Evolutionary conservation across 345 rosid genomes (phyloP).

Genomic region (Hibiscus mutabilis): DNA sequence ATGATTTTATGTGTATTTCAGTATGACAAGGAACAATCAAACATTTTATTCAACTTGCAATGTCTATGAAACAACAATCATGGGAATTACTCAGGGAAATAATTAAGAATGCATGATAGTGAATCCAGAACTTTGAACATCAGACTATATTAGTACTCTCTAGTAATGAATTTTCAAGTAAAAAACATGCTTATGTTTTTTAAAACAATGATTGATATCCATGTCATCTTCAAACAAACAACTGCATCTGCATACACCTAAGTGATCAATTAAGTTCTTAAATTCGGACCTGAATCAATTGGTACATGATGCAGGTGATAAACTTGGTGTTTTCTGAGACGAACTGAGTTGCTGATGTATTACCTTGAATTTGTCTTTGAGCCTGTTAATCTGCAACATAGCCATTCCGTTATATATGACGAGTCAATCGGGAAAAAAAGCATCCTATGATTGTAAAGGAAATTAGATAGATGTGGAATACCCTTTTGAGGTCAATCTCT

Average conservation of each 20-base stretch:
- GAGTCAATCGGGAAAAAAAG: not conserved
- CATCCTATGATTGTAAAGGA: not conserved
- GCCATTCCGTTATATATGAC: constrained; percentile 3
- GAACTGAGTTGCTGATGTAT: constrained; percentile 58
- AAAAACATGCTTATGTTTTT: no score
- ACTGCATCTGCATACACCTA: not conserved
- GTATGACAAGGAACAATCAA: no score
- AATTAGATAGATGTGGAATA: constrained; percentile 19
- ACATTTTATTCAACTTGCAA: not conserved
- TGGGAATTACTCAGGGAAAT: no score
- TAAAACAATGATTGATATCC: not conserved
- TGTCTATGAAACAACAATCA: not conserved
- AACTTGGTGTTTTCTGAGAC: constrained; percentile 33
- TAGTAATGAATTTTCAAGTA: no score
- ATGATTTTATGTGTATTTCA: no score
- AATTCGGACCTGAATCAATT: constrained; percentile 11
- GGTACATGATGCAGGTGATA: constrained; percentile 16
- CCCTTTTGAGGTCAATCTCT: constrained; percentile 82
- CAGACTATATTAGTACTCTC: no score
- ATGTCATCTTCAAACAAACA: not conserved
- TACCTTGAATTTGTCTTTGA: constrained; percentile 73
- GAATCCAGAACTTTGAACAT: no score
- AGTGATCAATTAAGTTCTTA: not conserved
- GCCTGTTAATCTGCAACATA: constrained; percentile 71
- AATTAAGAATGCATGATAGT: not conserved